These are phyloP conservation scores for Geotrichum citri-aurantii DNA, from an alignment of 1,139 yeast genomes.

Conservation along the genomic window DNA sequence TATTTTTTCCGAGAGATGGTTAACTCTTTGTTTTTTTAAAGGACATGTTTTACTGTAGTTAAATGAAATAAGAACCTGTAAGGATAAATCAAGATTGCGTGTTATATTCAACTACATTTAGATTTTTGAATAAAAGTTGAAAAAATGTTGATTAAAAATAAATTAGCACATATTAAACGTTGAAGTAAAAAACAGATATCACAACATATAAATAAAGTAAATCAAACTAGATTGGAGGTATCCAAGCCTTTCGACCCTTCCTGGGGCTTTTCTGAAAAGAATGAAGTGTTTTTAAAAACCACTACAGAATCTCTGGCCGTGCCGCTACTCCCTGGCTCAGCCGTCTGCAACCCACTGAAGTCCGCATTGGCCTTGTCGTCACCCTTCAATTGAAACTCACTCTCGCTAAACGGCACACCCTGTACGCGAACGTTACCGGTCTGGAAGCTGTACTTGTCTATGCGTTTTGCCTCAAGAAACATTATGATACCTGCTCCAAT, in stretches of 20 bases:
- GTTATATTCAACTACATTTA: no score
- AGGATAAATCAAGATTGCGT: no score
- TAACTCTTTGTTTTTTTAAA: no score
- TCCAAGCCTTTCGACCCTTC: not conserved
- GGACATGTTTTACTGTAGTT: no score
- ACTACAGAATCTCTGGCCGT: not conserved
- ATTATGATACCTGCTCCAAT: slow-evolving; percentile 17
- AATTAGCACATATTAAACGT: not conserved
- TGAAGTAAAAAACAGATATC: not conserved
- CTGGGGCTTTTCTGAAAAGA: not conserved
- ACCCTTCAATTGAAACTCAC: not conserved
- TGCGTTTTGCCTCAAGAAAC: slow-evolving; percentile 16
- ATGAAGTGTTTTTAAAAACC: not conserved
- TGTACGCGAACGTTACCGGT: slow-evolving; percentile 11
- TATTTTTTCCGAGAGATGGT: no score
- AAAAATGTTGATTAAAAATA: not conserved
- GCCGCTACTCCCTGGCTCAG: not conserved
- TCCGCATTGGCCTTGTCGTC: not conserved
- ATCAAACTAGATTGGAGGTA: not conserved
- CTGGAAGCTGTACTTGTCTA: slow-evolving; percentile 14
- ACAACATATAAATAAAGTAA: not conserved
- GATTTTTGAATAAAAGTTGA: not conserved
- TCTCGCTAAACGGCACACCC: slow-evolving; percentile 10
- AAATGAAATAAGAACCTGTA: no score
- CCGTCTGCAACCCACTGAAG: not conserved